These are phyloP conservation scores for Chenopodium formosanum DNA, from an alignment of 148 eudicot genomes.

Conservation along the genomic window DNA sequence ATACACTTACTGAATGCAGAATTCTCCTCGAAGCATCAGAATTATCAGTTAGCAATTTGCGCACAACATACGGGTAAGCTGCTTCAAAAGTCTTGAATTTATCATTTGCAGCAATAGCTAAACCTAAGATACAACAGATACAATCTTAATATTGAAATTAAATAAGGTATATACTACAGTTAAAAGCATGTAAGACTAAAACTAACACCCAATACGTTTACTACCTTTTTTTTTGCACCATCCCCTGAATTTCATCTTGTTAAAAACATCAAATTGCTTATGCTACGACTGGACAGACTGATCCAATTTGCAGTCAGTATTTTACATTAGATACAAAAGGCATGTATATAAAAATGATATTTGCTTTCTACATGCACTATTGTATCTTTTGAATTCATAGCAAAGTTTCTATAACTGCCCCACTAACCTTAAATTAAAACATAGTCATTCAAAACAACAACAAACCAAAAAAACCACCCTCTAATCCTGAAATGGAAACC, in stretches of 20 bases:
- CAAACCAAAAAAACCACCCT: too few species aligned
- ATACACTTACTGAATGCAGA: constrained; percentile 65
- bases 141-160: background rate
- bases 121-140: constrained; percentile 43
- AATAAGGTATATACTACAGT: background rate
- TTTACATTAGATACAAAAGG: too few species aligned
- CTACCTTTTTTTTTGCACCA: too few species aligned
- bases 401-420: background rate
- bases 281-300: too few species aligned
- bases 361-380: too few species aligned
- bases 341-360: too few species aligned
- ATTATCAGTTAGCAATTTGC: constrained; percentile 88
- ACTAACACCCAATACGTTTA: background rate
- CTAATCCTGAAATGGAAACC: too few species aligned
- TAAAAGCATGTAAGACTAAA: background rate
- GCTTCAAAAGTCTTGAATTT: constrained; percentile 91
- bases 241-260: too few species aligned
- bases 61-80: constrained; percentile 92
- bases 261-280: too few species aligned
- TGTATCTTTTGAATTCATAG: background rate
- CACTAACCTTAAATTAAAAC: too few species aligned
- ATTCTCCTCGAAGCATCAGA: constrained; percentile 74
- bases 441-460: too few species aligned
- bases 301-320: too few species aligned
- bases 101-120: constrained; percentile 88